phyloP scores from a whole-genome alignment of 495 filamentous ascomycete genomes.

The Thermochaetoides thermophila region DNA sequence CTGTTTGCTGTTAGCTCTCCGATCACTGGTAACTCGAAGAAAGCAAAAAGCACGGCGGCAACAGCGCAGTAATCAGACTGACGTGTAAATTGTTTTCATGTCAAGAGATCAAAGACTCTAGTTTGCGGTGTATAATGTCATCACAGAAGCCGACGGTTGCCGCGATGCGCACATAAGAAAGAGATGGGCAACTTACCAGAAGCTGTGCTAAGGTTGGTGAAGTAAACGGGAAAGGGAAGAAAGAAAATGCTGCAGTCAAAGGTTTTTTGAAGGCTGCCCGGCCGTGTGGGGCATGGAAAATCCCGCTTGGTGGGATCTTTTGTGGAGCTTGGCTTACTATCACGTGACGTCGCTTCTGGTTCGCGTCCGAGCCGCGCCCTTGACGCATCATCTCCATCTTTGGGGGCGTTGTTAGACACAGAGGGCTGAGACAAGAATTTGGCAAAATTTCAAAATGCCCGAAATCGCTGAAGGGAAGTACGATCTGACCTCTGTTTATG shows the following conservation, averaged over 20 bases:
- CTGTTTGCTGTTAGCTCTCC: constrained; percentile 6
- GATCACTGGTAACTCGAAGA: no score
- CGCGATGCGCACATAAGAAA: constrained; percentile 4
- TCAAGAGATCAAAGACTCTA: constrained; percentile 99
- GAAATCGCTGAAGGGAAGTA: constrained; percentile 58
- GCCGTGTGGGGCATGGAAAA: constrained; percentile 15
- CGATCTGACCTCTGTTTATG: not conserved
- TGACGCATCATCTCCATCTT: not conserved
- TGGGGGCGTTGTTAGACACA: not conserved
- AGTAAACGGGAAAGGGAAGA: constrained; percentile 5
- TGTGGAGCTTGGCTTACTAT: not conserved
- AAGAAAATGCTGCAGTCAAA: constrained; percentile 11
- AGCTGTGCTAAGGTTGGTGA: constrained; percentile 8
- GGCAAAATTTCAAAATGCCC: constrained; percentile 40
- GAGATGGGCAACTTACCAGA: constrained; percentile 15
- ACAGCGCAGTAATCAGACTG: constrained; percentile 66
- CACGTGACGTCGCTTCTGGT: constrained; percentile 13
- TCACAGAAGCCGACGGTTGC: constrained; percentile 24
- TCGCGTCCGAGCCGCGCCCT: constrained; percentile 8
- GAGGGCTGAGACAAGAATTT: no score
- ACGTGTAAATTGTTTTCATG: constrained; percentile 95
- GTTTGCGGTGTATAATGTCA: constrained; percentile 82
- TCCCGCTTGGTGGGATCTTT: constrained; percentile 6
- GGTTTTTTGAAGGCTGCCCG: constrained; percentile 20
- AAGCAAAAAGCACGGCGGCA: constrained; percentile 7